Conservation (phyloP, 345 rosid genomes). For the Eucalyptus curtisii region DNA sequence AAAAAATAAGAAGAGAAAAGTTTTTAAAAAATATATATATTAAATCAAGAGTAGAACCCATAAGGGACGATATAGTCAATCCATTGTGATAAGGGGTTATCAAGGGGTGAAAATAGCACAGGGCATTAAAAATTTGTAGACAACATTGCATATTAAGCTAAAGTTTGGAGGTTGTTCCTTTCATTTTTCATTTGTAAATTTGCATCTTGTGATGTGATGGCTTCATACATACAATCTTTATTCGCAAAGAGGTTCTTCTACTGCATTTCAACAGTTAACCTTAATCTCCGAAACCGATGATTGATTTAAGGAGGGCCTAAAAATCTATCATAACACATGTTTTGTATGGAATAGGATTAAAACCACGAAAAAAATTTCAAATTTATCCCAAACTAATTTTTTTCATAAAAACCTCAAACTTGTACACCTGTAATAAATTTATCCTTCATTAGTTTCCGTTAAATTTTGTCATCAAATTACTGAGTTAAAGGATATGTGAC, state of each 20-base stretch:
- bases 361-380: too few relatives aligned
- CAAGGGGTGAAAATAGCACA: fast-evolving
- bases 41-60: neutral
- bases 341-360: neutral
- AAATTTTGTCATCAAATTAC: fast-evolving
- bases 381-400: too few relatives aligned
- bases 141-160: fast-evolving
- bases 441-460: fast-evolving
- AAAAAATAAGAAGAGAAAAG: too few relatives aligned
- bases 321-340: neutral
- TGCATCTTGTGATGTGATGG: neutral
- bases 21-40: too few relatives aligned
- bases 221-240: neutral
- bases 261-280: neutral
- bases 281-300: neutral
- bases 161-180: fast-evolving
- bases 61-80: too few relatives aligned
- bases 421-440: fast-evolving
- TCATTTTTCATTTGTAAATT: neutral
- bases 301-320: neutral
- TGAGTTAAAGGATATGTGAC: fast-evolving
- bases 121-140: neutral
- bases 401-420: fast-evolving
- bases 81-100: too few relatives aligned
- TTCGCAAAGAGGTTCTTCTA: neutral